Evolutionary conservation across 768 basidiomycete genomes (phyloP), one percentile per base, ranked within the genome.

Genomic region (Calvatia gigantea): DNA sequence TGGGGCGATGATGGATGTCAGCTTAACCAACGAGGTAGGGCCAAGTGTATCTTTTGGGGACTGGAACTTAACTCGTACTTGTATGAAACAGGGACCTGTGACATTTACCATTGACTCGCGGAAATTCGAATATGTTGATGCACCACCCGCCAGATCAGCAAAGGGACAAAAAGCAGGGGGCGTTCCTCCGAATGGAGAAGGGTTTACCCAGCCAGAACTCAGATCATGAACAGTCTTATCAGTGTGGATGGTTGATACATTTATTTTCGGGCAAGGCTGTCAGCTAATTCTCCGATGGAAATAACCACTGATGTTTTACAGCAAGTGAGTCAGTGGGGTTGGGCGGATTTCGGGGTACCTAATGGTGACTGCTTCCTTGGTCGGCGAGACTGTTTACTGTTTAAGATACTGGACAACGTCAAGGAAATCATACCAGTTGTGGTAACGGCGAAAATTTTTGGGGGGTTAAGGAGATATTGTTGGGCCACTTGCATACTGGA

Each of bases 1-100:
- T 66, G 94, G 94, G 29, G 94, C 94, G 4, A 96, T 96, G 94
- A 98, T 98, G 94, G 81, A 85, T 55, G 91, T 98, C 50, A 82
- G 76, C 58, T 70, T 96, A 54, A 87, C 81, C 19, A 98, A 98
- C 67, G 94, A 98, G 75, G 93, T 91, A 68, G 37, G 75, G 62
- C n/a, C n/a, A 45, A 51, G 31, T 32, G 51, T 25, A 42, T 47
- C 28, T 37, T 19, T 33, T 57, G 35, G n/a, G n/a, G n/a, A 53
- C 17, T 48, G 54, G 53, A 73, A 76, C 74, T 29, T 75, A 78
- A 29, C 77, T 71, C 41, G 57, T 32, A 41, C 45, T 42, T 5
- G 23, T 25, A 21, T 23, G 39, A 39, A 56, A 45, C 60, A 92
- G 89, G 91, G 91, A 2, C 91, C 91, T 54, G 83, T 94, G 25